A percentile compares a stretch with the other conserved stretches of the same genome.
phyloP scores from a whole-genome alignment of 306 rosid species.

The Mimosa bimucronata region DNA sequence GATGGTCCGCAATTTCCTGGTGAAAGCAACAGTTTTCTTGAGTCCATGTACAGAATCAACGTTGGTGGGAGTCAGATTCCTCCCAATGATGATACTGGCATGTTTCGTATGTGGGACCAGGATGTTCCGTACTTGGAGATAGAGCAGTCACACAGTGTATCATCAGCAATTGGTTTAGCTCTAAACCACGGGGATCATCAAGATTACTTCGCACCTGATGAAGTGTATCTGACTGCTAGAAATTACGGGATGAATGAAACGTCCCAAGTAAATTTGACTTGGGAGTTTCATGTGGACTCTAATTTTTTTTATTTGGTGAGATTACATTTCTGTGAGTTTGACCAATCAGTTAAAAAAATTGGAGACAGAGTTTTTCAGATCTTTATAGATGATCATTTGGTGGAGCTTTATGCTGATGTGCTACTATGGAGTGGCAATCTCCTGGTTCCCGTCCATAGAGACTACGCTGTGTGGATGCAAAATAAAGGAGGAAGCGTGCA shows the following conservation, averaged over 20 bases:
- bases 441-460: neutral
- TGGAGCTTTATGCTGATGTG: neutral
- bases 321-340: neutral
- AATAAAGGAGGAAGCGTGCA: neutral
- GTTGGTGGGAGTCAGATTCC: neutral
- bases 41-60: neutral
- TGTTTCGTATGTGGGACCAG: neutral
- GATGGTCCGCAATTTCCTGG: neutral
- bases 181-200: neutral
- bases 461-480: neutral
- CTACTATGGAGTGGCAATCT: neutral
- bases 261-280: neutral
- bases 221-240: neutral
- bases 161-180: neutral
- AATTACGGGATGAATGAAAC: neutral
- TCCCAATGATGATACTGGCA: neutral
- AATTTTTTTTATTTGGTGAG: neutral
- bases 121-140: neutral
- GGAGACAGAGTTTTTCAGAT: neutral
- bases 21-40: neutral
- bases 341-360: neutral
- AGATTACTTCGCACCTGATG: neutral
- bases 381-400: neutral
- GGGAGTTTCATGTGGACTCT: neutral
- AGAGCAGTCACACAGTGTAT: neutral